These are phyloP conservation scores for Pseudogymnoascus sp. DNA, from an alignment of 2,329 filamentous ascomycete genomes.

Conservation along the genomic window DNA sequence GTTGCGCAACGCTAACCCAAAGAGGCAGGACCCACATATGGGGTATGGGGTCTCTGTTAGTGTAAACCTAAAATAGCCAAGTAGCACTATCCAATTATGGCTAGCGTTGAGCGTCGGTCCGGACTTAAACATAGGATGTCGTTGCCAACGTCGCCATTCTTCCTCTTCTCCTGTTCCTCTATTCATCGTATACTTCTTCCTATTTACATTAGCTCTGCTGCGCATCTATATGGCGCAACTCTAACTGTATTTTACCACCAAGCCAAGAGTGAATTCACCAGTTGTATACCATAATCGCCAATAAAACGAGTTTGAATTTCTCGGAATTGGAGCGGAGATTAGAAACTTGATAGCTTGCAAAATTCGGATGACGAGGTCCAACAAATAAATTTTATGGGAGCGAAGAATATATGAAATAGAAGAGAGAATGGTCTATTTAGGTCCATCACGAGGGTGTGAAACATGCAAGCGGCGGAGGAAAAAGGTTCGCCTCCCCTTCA, in stretches of 20 bases:
- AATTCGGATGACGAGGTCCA: background rate
- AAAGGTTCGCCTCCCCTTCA: slow-evolving; percentile 14
- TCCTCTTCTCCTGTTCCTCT: background rate
- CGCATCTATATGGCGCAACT: background rate
- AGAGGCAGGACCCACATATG: background rate
- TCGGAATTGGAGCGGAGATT: background rate
- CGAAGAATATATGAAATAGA: background rate
- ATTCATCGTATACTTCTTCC: background rate
- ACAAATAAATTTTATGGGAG: background rate
- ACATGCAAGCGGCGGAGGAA: slow-evolving; percentile 20
- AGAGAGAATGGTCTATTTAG: slow-evolving; percentile 13
- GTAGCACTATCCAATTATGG: background rate
- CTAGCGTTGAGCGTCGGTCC: background rate
- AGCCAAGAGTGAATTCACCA: background rate
- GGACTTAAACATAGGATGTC: background rate
- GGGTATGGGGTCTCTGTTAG: background rate
- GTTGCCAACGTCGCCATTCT: background rate
- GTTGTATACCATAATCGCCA: background rate
- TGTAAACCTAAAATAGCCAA: background rate
- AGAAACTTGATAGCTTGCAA: background rate
- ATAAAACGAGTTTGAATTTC: background rate
- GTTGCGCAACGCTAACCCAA: background rate
- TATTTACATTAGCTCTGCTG: background rate
- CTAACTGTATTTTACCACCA: background rate
- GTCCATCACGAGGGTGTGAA: slow-evolving; percentile 20